A percentile compares a stretch with the other conserved stretches of the same genome.
Conservation (phyloP, 2,329 filamentous ascomycete species). For the Neoscytalidium dimidiatum region DNA sequence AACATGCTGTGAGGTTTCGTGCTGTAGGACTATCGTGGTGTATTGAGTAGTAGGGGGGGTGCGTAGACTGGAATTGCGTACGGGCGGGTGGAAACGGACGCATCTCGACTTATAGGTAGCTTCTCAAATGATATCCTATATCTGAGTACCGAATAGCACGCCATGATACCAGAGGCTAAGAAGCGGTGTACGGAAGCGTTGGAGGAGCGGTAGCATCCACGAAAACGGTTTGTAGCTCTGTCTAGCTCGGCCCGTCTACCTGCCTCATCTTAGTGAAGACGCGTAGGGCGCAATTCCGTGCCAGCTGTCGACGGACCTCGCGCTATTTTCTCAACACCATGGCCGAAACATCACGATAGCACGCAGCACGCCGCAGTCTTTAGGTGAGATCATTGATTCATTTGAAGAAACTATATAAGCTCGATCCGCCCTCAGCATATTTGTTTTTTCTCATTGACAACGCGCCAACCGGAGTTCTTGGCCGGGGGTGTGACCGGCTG, state of each 20-base stretch:
- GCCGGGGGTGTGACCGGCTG: background rate
- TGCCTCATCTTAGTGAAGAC: too few species aligned
- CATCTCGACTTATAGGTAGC: too few species aligned
- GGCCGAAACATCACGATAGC: background rate
- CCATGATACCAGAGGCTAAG: too few species aligned
- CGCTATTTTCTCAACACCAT: background rate
- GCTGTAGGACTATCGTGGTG: background rate
- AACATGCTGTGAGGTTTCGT: slow-evolving; percentile 69
- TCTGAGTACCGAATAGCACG: too few species aligned
- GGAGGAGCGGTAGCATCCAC: too few species aligned
- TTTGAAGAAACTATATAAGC: background rate
- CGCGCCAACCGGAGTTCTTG: background rate
- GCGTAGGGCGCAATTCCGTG: background rate
- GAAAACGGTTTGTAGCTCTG: too few species aligned
- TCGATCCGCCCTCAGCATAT: background rate
- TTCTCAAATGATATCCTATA: too few species aligned
- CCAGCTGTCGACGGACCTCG: background rate
- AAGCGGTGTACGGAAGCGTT: too few species aligned
- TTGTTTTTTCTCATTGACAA: background rate
- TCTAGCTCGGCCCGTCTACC: too few species aligned
- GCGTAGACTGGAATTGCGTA: too few species aligned
- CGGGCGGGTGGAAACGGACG: background rate
- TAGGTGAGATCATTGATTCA: background rate
- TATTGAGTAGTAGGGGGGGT: too few species aligned
- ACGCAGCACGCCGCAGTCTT: background rate